These are phyloP conservation scores for Calophaca sinica DNA, from an alignment of 306 rosid genomes.

Conservation along the genomic window DNA sequence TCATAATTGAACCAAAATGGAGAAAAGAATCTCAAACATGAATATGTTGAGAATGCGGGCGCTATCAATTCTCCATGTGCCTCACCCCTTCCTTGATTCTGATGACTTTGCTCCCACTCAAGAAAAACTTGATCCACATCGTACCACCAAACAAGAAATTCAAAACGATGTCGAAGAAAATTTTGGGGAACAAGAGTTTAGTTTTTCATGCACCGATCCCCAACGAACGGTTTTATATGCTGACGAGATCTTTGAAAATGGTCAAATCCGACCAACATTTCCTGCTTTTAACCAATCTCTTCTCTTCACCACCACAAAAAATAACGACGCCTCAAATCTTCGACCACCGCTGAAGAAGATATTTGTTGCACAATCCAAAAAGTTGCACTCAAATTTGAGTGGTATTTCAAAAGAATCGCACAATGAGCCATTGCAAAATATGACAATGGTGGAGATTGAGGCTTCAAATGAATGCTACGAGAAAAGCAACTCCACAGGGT, in stretches of 20 bases:
- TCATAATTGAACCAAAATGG: not conserved
- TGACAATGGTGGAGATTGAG: not conserved
- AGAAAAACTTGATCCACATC: not conserved
- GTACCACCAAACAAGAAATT: too few relatives aligned
- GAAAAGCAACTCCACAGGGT: conserved; percentile 42
- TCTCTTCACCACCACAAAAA: conserved; percentile 4
- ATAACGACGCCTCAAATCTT: conserved; percentile 4
- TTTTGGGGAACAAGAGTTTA: too few relatives aligned
- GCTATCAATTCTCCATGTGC: not conserved
- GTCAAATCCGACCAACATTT: conserved; percentile 58
- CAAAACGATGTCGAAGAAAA: too few relatives aligned
- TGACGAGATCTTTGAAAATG: conserved; percentile 62
- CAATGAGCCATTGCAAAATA: too few relatives aligned
- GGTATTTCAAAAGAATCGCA: not conserved
- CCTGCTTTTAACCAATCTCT: conserved; percentile 52
- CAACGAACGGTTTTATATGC: conserved; percentile 58
- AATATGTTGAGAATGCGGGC: not conserved
- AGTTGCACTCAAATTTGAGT: not conserved
- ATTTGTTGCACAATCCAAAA: conserved; percentile 45
- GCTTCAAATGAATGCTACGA: conserved; percentile 13
- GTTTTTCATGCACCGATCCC: conserved; percentile 17
- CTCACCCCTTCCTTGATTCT: not conserved
- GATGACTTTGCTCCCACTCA: not conserved
- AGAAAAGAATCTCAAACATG: not conserved
- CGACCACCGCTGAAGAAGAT: conserved; percentile 62